Percentiles rank a stretch among this genome's conserved stretches.
Conservation (phyloP, 1,284 basidiomycete species). For the Phenoliferia sp. region DNA sequence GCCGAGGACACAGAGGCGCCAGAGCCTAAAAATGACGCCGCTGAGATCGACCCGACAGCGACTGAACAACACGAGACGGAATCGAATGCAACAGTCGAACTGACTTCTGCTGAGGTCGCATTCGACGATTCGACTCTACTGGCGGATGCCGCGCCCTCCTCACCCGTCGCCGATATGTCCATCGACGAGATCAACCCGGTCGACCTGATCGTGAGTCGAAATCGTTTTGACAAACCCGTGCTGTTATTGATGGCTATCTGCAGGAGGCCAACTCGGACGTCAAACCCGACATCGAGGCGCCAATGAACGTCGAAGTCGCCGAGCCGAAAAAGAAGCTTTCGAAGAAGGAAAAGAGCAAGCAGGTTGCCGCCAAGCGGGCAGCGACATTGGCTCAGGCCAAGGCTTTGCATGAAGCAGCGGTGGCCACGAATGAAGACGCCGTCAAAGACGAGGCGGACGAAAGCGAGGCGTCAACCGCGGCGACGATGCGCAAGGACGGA, state of each 20-base stretch:
- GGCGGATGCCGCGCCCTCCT: neutral
- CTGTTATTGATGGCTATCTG: too few relatives aligned
- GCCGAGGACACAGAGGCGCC: conserved; percentile 18
- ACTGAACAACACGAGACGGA: neutral
- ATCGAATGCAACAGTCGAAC: neutral
- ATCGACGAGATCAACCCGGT: conserved; percentile 7
- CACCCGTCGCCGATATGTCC: conserved; percentile 17
- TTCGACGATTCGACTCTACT: neutral
- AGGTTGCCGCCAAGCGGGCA: conserved; percentile 57
- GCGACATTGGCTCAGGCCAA: conserved; percentile 40
- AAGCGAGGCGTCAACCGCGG: conserved; percentile 41
- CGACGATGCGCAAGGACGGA: conserved; percentile 19
- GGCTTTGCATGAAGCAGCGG: conserved; percentile 44
- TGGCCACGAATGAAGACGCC: conserved; percentile 31
- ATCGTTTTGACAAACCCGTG: neutral
- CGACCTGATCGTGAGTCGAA: conserved; percentile 2
- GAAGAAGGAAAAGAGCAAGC: conserved; percentile 53
- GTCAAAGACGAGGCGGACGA: conserved; percentile 40
- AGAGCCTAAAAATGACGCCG: conserved; percentile 1
- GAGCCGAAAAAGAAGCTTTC: conserved; percentile 24
- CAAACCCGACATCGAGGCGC: conserved; percentile 12
- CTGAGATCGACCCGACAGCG: neutral
- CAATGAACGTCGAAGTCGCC: conserved; percentile 9
- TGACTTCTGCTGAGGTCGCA: neutral
- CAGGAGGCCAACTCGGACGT: neutral